A percentile compares a stretch with the other conserved stretches of the same genome.
These are phyloP conservation scores for Articulospora tetracladia DNA, from an alignment of 495 filamentous ascomycete genomes.

Conservation along the genomic window DNA sequence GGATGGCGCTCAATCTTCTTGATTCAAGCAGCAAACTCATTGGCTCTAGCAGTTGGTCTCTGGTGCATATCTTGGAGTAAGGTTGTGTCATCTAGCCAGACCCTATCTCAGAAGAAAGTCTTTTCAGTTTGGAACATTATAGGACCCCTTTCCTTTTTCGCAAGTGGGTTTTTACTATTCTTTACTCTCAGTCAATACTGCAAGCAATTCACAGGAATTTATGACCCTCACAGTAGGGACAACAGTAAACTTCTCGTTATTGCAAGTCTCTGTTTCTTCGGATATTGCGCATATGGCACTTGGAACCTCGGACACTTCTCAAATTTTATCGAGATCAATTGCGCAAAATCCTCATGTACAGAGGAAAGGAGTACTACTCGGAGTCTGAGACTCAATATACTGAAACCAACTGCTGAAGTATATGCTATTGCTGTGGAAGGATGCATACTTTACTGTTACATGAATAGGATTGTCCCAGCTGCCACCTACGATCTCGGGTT, in stretches of 20 bases:
- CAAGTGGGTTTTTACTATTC: conserved; percentile 43
- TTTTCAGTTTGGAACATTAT: conserved; percentile 52
- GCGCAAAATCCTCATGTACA: too few species aligned
- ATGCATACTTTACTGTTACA: conserved; percentile 55
- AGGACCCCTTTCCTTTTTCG: conserved; percentile 44
- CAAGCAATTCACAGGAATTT: conserved; percentile 28
- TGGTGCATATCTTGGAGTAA: conserved; percentile 48
- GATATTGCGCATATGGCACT: conserved; percentile 41
- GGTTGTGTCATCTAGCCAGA: conserved; percentile 34
- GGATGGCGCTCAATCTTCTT: conserved; percentile 57
- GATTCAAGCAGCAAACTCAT: conserved; percentile 54
- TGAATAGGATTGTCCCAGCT: conserved; percentile 51
- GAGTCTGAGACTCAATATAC: conserved; percentile 50
- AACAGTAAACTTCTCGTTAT: too few species aligned
- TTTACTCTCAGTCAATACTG: conserved; percentile 30
- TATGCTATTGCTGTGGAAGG: conserved; percentile 54
- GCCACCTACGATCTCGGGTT: conserved; percentile 52
- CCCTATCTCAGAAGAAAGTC: conserved; percentile 36
- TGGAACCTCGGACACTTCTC: too few species aligned
- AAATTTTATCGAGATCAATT: too few species aligned
- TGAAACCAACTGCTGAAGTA: conserved; percentile 43
- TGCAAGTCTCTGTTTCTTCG: conserved; percentile 45
- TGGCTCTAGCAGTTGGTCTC: conserved; percentile 39
- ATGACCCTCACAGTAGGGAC: conserved; percentile 41
- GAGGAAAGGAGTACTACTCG: conserved; percentile 41